Base-by-base conservation (phyloP, 192 early-diverging fungal genomes). In the Podila epigama region DNA sequence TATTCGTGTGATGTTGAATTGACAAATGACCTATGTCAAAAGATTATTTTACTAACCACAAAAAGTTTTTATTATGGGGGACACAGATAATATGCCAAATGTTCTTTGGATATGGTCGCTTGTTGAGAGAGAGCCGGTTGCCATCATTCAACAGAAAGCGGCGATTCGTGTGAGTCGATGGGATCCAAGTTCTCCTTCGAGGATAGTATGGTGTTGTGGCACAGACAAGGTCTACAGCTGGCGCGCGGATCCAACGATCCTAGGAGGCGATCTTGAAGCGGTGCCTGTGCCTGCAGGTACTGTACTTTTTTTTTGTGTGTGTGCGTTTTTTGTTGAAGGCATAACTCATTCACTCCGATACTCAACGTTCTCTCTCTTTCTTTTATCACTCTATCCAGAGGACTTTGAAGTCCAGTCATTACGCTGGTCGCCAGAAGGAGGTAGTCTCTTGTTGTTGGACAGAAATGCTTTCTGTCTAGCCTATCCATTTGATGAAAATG, bases 101-200 rank as follows among this genome's bases (percentile, higher is more conserved):
- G 69, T 75, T 12, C 77, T 93, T 2, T 95, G 93, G 91, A 86
- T 94, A 33, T 95, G 93, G 93, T 84, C 91, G 41, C 62, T 91
- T 25, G 39, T 63, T 5, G 62, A 69, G 0, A 41, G 90, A 16
- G 67, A 68, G 4, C 79, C 83, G 32, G 48, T 84, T 2, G 84
- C 82, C 8, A 75, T 93, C 20, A 81, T 95, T 11, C 77, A 83
- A 36, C 92, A 94, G 65, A 54, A 79, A 28, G 64, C 69, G 12
- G 81, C 92, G 2, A 85, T 95, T 40, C 80, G 69, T 31, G 58
- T 82, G 22, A 73, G 85, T 8, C 39, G 59, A 20, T 95, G 94
- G 94, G 92, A 93, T 68, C 94, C 93, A 9, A n/a, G 75, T 1
- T 29, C 65, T 6, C 85, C 87, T 0, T 79, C 81, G 0, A 56